Base-by-base conservation (phyloP, 2,329 filamentous ascomycete species). In the Trichoderma guizhouense region DNA sequence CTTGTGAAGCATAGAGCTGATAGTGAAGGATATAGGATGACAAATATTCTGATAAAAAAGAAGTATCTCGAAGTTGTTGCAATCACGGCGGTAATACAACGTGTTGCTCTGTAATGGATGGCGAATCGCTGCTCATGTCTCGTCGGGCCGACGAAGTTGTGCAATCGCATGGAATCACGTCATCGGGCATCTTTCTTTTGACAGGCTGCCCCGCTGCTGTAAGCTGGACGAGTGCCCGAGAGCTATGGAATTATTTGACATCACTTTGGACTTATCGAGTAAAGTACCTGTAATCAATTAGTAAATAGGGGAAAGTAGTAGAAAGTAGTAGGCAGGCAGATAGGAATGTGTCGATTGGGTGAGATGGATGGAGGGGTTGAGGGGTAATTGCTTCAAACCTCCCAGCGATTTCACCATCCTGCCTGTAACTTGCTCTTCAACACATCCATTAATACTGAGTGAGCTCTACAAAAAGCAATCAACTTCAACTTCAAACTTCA, bases 401-500 rank as follows among this genome's bases (percentile, higher is more conserved):
- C 26, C 24, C 32, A 9, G 30, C 57, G 26, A 34, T 21, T 12
- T 11, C 8, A 39, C 32, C 58, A 61, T 61, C 32, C 14, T 62
- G n/a, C 34, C 21, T 36, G 21, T 14, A 26, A 24, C 34, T 26
- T 36, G 21, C 14, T 36, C 32, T n/a, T 18, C 12, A 26, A 7
- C n/a, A 36, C 9, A 43, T 43, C 36, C 36, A 43, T 39, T 36
- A 14, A 36, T 15, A 36, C 34, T 18, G 30, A 21, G 11, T 18
- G 30, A 21, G 11, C 28, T 60, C 57, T 60, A 34, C 55, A 30
- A n/a, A n/a, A 34, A 21, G 11, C 57, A 14, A 21, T 6, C 74
- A 73, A 72, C 74, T 75, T 73, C 75, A 72, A 28, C 28, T 21
- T 58, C 9, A n/a, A 21, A 30, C 15, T 26, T 72, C 8, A n/a